Base-by-base conservation (phyloP, 257 asterid species). In the Echium plantagineum region DNA sequence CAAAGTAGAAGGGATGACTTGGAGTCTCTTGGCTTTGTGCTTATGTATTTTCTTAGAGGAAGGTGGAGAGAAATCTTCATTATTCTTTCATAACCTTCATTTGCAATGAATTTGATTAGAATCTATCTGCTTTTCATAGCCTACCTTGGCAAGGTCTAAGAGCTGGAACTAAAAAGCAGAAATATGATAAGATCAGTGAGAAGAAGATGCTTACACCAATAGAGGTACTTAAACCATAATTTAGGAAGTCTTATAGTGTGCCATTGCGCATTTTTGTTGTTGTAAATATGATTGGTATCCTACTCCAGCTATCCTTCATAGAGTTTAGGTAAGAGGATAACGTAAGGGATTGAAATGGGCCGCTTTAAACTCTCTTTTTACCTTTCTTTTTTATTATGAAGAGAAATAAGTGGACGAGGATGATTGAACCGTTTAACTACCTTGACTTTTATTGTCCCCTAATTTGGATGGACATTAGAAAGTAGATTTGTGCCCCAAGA, bases 1-100 rank as follows among this genome's bases (percentile, higher is more conserved):
- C 98, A 91, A 76, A 91, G 98, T 77, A 85, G 96, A 79, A 81
- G 97, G 81, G 97, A 90, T 52, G 97, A 90, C 80, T 74, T 90
- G 79, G 96, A 90, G 75, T 87, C 94, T 60, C 95, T 87, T 52
- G 96, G 97, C 61, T 90, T 87, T 24, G 94, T 90, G 75, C 96
- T 90, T 21, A 85, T 85, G 96, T 90, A 90, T 76, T 90, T 90
- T 64, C 81, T 90, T 62, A 78, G 93, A 64, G 98, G 98, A 80
- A 87, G 98, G 98, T 91, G 63, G 68, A 28, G 9, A 57, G 30
- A 52, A 65, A 51, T 52, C 48, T 38, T 38, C 3, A 6, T n/a
- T 15, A 21, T 55, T 59, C 15, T 72, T 26, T 21, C 46, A 64
- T 22, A 38, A 22, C 35, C 15, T 21, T 62, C 19, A 12, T 61